Conservation (phyloP, 2,329 filamentous ascomycete genomes). For the Saccharata proteae region DNA sequence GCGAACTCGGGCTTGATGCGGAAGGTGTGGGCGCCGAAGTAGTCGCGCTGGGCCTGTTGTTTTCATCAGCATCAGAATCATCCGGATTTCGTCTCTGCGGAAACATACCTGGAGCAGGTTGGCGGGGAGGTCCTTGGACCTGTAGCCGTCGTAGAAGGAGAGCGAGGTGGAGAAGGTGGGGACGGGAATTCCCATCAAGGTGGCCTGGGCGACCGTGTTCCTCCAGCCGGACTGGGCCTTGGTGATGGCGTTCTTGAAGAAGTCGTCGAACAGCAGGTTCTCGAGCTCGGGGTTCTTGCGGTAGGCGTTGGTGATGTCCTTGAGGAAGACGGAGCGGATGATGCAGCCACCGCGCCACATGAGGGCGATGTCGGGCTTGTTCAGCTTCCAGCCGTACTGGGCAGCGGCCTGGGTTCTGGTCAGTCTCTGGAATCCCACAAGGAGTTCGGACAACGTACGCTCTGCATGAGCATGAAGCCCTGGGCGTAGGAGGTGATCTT, state of each 20-base stretch:
- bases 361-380: conserved; percentile 98
- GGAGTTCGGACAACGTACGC: conserved; percentile 44
- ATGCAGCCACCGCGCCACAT: conserved; percentile 99
- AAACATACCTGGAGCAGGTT: conserved; percentile 98
- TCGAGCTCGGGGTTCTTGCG: conserved; percentile 85
- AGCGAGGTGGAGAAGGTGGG: conserved; percentile 94
- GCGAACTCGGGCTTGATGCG: conserved; percentile 40
- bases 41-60: no score
- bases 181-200: conserved; percentile 87
- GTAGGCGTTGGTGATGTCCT: conserved; percentile 97
- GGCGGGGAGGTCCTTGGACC: conserved; percentile 90
- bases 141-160: conserved; percentile 98
- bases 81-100: no score
- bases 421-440: no score
- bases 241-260: conserved; percentile 99
- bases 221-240: conserved; percentile 57
- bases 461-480: conserved; percentile 99
- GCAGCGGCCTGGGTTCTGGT: conserved; percentile 61
- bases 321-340: conserved; percentile 98
- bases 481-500: conserved; percentile 99
- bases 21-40: conserved; percentile 66
- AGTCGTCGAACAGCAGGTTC: conserved; percentile 96
- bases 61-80: no score
- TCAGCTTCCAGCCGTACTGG: conserved; percentile 96
- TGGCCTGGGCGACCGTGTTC: conserved; percentile 72